These are phyloP conservation scores for Malus sylvestris DNA, from an alignment of 306 rosid genomes.

Conservation along the genomic window DNA sequence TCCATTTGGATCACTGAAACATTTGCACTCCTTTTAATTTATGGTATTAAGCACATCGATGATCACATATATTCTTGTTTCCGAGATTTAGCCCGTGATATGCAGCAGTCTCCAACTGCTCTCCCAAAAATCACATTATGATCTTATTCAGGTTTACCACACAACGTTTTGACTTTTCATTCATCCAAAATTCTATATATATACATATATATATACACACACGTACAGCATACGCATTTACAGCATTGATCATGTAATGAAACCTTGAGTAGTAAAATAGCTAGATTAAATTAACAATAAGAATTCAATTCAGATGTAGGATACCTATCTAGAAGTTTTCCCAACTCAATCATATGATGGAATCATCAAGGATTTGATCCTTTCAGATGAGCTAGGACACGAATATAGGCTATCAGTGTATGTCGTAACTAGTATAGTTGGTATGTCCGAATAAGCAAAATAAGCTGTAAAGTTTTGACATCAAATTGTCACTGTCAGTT, in stretches of 20 bases:
- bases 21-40: not conserved
- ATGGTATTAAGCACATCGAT: not conserved
- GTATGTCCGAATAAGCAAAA: no score
- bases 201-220: no score
- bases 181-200: not conserved
- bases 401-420: no score
- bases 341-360: no score
- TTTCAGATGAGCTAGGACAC: no score
- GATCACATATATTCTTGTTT: not conserved
- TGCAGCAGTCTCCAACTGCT: constrained; percentile 39
- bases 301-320: no score
- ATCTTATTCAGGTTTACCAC: not conserved
- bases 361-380: no score
- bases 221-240: no score
- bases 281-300: not conserved
- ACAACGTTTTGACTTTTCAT: not conserved
- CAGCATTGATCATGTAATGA: not conserved
- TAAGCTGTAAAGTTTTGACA: no score
- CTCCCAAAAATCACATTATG: not conserved
- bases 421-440: no score
- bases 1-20: not conserved
- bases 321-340: no score
- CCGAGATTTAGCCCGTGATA: not conserved
- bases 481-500: not conserved
- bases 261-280: not conserved